These are phyloP conservation scores for Dryas drummondii DNA, from an alignment of 306 rosid genomes.

Conservation along the genomic window DNA sequence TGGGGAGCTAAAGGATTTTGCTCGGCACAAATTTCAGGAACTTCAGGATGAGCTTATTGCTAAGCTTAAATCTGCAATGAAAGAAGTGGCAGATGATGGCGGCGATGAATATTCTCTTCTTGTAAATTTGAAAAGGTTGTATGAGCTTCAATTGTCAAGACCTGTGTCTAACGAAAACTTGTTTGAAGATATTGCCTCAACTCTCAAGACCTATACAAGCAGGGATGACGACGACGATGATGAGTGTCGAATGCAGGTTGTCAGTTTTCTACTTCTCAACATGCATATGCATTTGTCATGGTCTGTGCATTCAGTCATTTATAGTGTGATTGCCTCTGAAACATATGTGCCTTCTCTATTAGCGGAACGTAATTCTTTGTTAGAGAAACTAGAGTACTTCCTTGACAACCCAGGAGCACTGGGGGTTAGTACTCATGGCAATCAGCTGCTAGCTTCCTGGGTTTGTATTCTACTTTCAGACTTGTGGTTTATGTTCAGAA, in stretches of 20 bases:
- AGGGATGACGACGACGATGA: constrained; percentile 49
- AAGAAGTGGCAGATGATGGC: constrained; percentile 92
- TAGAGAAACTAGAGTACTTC: constrained; percentile 63
- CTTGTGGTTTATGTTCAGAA: constrained; percentile 61
- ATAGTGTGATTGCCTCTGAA: constrained; percentile 53
- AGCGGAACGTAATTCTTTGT: constrained; percentile 59
- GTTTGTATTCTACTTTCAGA: constrained; percentile 74
- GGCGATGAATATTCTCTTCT: constrained; percentile 96
- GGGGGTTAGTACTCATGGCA: constrained; percentile 47
- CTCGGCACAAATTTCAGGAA: constrained; percentile 71
- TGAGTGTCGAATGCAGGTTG: constrained; percentile 76
- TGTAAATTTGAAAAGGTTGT: constrained; percentile 88
- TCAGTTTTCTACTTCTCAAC: constrained; percentile 79
- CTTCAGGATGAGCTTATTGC: constrained; percentile 69
- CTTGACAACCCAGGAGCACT: constrained; percentile 52
- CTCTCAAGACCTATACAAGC: constrained; percentile 60
- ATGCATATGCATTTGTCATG: constrained; percentile 67
- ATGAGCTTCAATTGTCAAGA: constrained; percentile 79
- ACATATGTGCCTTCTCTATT: constrained; percentile 58
- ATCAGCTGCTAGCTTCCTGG: constrained; percentile 67
- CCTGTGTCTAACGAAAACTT: constrained; percentile 57
- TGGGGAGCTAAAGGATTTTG: constrained; percentile 92
- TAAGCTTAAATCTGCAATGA: constrained; percentile 75
- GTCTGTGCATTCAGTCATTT: constrained; percentile 57
- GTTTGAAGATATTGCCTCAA: constrained; percentile 62